phyloP scores from a whole-genome alignment of 768 basidiomycete genomes.

The Suillus decipiens region DNA sequence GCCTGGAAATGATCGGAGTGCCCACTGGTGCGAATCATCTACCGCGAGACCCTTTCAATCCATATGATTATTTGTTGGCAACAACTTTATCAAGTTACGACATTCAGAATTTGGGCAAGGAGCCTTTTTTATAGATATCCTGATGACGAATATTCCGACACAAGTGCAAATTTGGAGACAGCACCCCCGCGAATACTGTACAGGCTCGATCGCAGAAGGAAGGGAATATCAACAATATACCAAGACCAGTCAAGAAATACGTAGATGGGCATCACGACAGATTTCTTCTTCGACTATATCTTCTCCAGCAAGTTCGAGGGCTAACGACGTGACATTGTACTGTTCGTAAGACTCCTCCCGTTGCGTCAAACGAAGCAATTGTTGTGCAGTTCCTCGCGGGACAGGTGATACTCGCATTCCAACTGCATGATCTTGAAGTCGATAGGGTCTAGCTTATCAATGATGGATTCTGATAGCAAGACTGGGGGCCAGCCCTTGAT shows the following conservation, averaged over 20 bases:
- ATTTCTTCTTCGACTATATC: neutral
- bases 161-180: neutral
- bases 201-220: neutral
- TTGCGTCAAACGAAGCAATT: neutral
- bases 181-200: neutral
- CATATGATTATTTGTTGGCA: neutral
- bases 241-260: neutral
- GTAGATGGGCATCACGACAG: neutral
- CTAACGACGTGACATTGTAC: neutral
- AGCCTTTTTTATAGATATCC: neutral
- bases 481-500: conserved; percentile 3
- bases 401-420: neutral
- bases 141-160: neutral
- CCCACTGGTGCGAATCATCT: neutral
- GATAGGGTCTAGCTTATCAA: neutral
- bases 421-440: conserved; percentile 2
- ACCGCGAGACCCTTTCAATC: neutral
- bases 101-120: neutral
- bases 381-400: neutral
- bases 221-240: neutral
- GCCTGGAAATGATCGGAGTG: neutral
- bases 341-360: neutral
- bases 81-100: neutral
- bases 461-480: neutral
- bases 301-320: neutral